Evolutionary conservation across 164 flowering plant genomes (phyloP), one percentile per base, ranked within the genome.

Genomic region (Liquidambar formosana): DNA sequence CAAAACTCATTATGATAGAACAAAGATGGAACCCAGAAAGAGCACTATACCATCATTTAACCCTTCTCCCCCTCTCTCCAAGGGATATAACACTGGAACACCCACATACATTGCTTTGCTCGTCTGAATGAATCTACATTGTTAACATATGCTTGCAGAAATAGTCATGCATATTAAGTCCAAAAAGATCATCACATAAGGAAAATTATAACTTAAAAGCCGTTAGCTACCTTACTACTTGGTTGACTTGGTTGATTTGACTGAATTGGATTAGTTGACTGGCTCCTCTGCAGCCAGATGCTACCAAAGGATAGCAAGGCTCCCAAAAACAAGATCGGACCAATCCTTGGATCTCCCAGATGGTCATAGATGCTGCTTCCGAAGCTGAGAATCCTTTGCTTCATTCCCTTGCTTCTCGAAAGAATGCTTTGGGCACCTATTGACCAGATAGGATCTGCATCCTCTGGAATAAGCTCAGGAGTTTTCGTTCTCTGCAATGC

Each of bases 391-490:
- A 86, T 61, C 58, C 56, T 79, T 27, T 83, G 84, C 69, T 80
- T 89, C 67, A 89, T 16, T 73, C 82, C 87, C 26, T 66, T 75
- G 65, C 86, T 72, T 53, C 79, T 71, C 11, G 89, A 81, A 21
- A 80, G 15, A 71, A 87, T 63, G 27, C 72, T 83, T 61, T 80
- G 80, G 38, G 82, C 76, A 57, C 87, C 84, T 70, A 69, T 74
- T 14, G 84, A 81, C 90, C 89, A 86, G 14, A 84, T 45, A 25
- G 93, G 84, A 27, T 85, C 85, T 19, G 76, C 72, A 51, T 86
- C 91, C 76, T 93, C 99, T 9, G 89, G 86, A 75, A 86, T 75
- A 73, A 96, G 94, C 51, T 89, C 90, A 14, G 98, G 98, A 58
- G 89, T 77, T 71, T 71, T 84, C 68, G 84, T 66, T 69, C 80